These are phyloP conservation scores for Penicillium sp. DNA, from an alignment of 2,329 filamentous ascomycete species.

Conservation along the genomic window DNA sequence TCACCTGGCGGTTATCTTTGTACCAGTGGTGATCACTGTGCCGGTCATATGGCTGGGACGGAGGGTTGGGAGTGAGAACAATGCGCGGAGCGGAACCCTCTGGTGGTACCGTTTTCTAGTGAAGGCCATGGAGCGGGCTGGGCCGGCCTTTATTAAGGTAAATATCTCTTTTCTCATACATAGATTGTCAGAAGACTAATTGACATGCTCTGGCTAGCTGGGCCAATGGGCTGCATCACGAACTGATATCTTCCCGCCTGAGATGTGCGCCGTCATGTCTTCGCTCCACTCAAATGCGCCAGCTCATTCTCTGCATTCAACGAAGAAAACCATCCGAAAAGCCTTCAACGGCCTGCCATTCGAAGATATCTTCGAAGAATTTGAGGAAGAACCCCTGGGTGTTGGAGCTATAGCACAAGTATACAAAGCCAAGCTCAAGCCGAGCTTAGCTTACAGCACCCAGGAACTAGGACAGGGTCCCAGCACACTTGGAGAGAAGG, in stretches of 20 bases:
- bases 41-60: slow-evolving; percentile 80
- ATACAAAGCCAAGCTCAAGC: slow-evolving; percentile 90
- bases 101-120: slow-evolving; percentile 97
- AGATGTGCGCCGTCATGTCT: slow-evolving; percentile 93
- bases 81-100: slow-evolving; percentile 78
- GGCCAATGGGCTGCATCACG: slow-evolving; percentile 98
- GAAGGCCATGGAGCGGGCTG: slow-evolving; percentile 85
- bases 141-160: slow-evolving; percentile 96
- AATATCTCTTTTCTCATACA: too few relatives aligned
- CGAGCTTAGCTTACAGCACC: slow-evolving; percentile 70
- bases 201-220: too few relatives aligned
- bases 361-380: slow-evolving; percentile 94
- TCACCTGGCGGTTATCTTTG: slow-evolving; percentile 84
- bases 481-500: slow-evolving; percentile 66
- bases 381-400: slow-evolving; percentile 84
- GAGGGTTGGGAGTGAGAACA: slow-evolving; percentile 65
- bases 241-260: slow-evolving; percentile 91
- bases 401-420: slow-evolving; percentile 97
- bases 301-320: slow-evolving; percentile 81
- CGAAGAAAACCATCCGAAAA: slow-evolving; percentile 75
- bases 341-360: slow-evolving; percentile 82
- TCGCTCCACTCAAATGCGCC: slow-evolving; percentile 93
- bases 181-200: too few relatives aligned
- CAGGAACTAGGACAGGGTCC: slow-evolving; percentile 57
- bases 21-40: slow-evolving; percentile 81